Base-by-base conservation (phyloP, 495 filamentous ascomycete species). In the Lasiosphaeria hispida region DNA sequence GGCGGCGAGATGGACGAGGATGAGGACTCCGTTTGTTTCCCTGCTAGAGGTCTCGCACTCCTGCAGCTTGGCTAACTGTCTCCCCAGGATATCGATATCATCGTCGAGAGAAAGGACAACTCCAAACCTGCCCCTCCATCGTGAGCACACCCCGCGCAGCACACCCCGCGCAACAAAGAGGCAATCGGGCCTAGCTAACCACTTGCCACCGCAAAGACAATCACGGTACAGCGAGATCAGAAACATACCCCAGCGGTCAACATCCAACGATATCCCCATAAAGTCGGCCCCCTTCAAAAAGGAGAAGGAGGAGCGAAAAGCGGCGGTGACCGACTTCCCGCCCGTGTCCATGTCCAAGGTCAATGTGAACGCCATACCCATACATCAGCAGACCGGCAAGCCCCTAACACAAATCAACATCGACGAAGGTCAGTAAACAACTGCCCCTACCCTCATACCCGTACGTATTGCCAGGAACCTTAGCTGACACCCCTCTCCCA, bases 11-110 rank as follows among this genome's bases (percentile, higher is more conserved):
- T 90, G 73, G 86, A 90, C 48, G 90, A 91, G 61, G 82, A 83
- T 36, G 88, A 84, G 59, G 73, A 82, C 69, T 75, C 63, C 59
- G 73, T 79, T 17, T 4, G 64, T 64, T 63, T 42, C 17, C 33
- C 42, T 55, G 51, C 51, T 45, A 4, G 23, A 30, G 23, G 42
- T 66, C 55, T 36, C 37, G 40, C n/a, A 6, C 18, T 36, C 23
- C 17, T 14, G 11, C 42, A 13, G 19, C 19, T 17, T 23, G 36
- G n/a, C 51, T 57, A 34, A 60, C 48, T 65, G 51, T 60, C 69
- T 63, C 55, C 63, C 63, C 70, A 96, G 83, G 94, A 97, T 59
- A 88, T 98, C 63, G 92, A 97, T 64, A 95, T 98, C 64, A 95
- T 97, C 63, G 92, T 89, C 58, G 94, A 92, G 63, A 75, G 82